Evolutionary conservation across 352 stramenopile species (phyloP).

Genomic region (Globisporangium lucens): DNA sequence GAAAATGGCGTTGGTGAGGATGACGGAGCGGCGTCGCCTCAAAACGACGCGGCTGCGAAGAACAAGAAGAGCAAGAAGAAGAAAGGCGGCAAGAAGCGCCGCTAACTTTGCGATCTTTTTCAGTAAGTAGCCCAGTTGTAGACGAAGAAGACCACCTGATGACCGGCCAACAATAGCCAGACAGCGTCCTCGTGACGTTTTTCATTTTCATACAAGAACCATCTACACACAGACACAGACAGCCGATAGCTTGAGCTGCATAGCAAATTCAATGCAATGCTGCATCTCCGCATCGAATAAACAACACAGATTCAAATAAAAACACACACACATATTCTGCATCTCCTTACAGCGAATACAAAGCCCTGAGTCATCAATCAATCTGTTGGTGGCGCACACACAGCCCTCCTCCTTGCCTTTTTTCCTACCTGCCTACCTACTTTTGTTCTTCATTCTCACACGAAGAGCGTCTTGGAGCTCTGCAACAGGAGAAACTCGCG

Average conservation of each 20-base stretch:
- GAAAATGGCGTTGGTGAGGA: slow-evolving; percentile 21
- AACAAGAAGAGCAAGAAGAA: slow-evolving; percentile 61
- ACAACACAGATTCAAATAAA: background rate
- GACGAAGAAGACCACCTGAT: background rate
- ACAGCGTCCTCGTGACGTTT: background rate
- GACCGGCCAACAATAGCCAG: background rate
- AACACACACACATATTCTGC: background rate
- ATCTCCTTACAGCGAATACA: background rate
- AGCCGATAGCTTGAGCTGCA: background rate
- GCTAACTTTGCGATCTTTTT: slow-evolving; percentile 12
- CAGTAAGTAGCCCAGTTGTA: background rate
- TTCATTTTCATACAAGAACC: slow-evolving; percentile 7
- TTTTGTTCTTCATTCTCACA: slow-evolving; percentile 26
- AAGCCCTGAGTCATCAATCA: slow-evolving; percentile 19
- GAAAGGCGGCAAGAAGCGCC: slow-evolving; percentile 57
- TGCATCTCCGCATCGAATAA: background rate
- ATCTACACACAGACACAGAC: background rate
- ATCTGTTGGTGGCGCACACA: background rate
- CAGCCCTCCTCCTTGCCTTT: background rate
- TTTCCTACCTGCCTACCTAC: background rate
- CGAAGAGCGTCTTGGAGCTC: slow-evolving; percentile 56
- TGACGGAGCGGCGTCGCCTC: slow-evolving; percentile 21
- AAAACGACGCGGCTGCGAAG: slow-evolving; percentile 21
- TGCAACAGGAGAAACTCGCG: slow-evolving; percentile 66
- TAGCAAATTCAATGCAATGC: background rate